phyloP scores from a whole-genome alignment of 176 grass and related monocot species.

The Lolium multiflorum region DNA sequence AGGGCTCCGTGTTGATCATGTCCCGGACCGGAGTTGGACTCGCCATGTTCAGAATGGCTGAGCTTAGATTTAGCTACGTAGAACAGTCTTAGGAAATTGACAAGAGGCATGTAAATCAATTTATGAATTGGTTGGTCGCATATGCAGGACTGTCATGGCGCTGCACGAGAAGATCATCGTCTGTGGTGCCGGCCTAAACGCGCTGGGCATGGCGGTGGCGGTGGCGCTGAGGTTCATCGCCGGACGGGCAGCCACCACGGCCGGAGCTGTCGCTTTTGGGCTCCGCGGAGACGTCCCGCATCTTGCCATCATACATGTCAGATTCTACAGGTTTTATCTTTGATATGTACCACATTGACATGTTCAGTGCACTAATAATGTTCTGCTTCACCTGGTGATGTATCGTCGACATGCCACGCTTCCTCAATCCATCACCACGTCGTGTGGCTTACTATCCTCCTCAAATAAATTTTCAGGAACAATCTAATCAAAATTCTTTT shows the following conservation, averaged over 20 bases:
- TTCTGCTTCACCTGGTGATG: not conserved
- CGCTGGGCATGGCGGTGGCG: conserved; percentile 82
- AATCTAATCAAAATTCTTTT: no score
- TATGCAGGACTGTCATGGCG: conserved; percentile 88
- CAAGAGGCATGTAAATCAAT: not conserved
- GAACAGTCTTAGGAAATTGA: no score
- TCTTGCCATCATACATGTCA: conserved; percentile 76
- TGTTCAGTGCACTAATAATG: no score
- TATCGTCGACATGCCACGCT: conserved; percentile 54
- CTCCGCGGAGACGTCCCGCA: conserved; percentile 70
- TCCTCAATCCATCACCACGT: conserved; percentile 75
- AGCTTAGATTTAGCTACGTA: no score
- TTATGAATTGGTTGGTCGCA: conserved; percentile 1
- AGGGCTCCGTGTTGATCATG: conserved; percentile 82
- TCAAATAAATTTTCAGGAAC: no score
- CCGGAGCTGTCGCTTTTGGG: conserved; percentile 56
- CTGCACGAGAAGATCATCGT: conserved; percentile 86
- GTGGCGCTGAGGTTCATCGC: conserved; percentile 67
- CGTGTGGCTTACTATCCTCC: no score
- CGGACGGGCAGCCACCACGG: conserved; percentile 53
- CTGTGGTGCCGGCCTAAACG: conserved; percentile 36
- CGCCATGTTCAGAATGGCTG: no score
- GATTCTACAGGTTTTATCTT: not conserved
- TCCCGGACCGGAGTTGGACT: no score
- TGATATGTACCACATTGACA: no score